Conservation (phyloP, 306 rosid genomes). For the Rosa lucieae region DNA sequence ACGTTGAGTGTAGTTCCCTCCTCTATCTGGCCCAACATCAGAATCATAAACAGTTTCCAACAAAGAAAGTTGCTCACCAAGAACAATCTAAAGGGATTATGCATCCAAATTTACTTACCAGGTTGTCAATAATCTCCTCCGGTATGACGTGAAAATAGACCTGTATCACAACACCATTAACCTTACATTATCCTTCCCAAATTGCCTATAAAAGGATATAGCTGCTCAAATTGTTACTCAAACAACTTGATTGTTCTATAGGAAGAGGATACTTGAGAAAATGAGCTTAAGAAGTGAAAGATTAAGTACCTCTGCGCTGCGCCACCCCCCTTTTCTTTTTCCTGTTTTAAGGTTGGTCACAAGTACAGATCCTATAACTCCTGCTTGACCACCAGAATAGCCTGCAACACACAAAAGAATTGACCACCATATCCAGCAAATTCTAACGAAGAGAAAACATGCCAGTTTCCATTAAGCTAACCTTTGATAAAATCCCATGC, state of each 20-base stretch:
- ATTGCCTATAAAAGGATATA: background rate
- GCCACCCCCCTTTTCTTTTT: slow-evolving; percentile 76
- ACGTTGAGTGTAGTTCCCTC: slow-evolving; percentile 73
- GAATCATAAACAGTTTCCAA: slow-evolving; percentile 38
- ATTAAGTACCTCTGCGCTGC: slow-evolving; percentile 74
- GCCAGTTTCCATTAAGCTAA: slow-evolving; percentile 22
- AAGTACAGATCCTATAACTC: slow-evolving; percentile 81
- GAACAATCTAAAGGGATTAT: slow-evolving; percentile 16
- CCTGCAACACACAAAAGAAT: slow-evolving; percentile 48
- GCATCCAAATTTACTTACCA: slow-evolving; percentile 44
- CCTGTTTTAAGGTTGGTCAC: slow-evolving; percentile 82
- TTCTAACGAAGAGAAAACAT: background rate
- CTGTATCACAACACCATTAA: slow-evolving; percentile 39
- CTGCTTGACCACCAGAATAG: slow-evolving; percentile 83
- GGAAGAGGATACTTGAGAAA: background rate
- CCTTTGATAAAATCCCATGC: slow-evolving; percentile 89
- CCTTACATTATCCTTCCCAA: slow-evolving; percentile 23
- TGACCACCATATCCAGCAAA: slow-evolving; percentile 15
- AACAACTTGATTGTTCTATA: background rate
- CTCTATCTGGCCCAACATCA: slow-evolving; percentile 64
- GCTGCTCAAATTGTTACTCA: background rate
- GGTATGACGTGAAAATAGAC: slow-evolving; percentile 88
- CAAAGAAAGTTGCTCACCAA: slow-evolving; percentile 27
- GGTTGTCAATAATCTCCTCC: slow-evolving; percentile 69
- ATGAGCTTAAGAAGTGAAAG: slow-evolving; percentile 19